Conservation (phyloP, 2,329 filamentous ascomycete genomes). For the Epichloe elymi region DNA sequence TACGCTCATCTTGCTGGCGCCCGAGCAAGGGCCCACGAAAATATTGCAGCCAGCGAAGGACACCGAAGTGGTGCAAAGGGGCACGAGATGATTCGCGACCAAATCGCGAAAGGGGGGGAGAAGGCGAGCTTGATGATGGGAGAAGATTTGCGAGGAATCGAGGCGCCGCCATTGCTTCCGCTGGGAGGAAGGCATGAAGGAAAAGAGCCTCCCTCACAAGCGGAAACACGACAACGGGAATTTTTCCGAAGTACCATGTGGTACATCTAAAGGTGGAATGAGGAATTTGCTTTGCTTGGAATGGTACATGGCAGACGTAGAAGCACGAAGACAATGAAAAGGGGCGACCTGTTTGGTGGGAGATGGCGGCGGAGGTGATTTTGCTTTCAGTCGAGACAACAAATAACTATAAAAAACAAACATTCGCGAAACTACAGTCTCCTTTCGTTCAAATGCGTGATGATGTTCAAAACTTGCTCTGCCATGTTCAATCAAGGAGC, state of each 20-base stretch:
- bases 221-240: slow-evolving; percentile 19
- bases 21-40: slow-evolving; percentile 65
- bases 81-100: slow-evolving; percentile 25
- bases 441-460: no score
- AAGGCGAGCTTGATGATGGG: slow-evolving; percentile 7
- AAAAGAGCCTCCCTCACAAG: slow-evolving; percentile 11
- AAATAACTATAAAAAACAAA: not conserved
- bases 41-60: slow-evolving; percentile 31
- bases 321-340: slow-evolving; percentile 13
- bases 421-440: not conserved
- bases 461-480: no score
- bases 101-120: slow-evolving; percentile 24
- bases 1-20: slow-evolving; percentile 85
- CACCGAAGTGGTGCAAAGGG: slow-evolving; percentile 30
- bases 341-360: slow-evolving; percentile 23
- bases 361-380: slow-evolving; percentile 21
- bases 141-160: slow-evolving; percentile 10
- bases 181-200: slow-evolving; percentile 16
- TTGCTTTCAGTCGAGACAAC: slow-evolving; percentile 4
- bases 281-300: slow-evolving; percentile 1
- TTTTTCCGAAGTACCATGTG: slow-evolving; percentile 30
- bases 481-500: no score
- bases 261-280: slow-evolving; percentile 21
- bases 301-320: slow-evolving; percentile 1
- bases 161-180: slow-evolving; percentile 18